Percentiles rank a stretch among this genome's conserved stretches.
Conservation (phyloP, 176 grass and related monocot genomes). For the Pharus latifolius region DNA sequence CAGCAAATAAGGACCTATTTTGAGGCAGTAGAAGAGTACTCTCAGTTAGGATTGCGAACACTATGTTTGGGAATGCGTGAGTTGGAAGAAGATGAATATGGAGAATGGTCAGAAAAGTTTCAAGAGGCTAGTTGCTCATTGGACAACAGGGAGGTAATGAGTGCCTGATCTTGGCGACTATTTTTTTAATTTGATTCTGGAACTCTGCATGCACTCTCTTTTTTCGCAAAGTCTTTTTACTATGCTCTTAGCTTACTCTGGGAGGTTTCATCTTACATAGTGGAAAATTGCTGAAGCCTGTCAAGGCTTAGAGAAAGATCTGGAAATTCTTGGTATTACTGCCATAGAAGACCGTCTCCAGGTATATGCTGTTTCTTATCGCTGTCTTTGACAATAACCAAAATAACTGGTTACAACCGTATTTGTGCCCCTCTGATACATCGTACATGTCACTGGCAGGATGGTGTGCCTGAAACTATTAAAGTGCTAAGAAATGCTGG, state of each 20-base stretch:
- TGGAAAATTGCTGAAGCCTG: slow-evolving; percentile 60
- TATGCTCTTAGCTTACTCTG: not conserved
- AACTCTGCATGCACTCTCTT: not conserved
- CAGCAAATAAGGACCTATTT: slow-evolving; percentile 43
- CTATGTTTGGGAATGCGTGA: slow-evolving; percentile 80
- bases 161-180: not conserved
- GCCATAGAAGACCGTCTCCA: slow-evolving; percentile 91
- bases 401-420: not conserved
- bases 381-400: not conserved
- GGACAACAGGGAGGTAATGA: slow-evolving; percentile 63
- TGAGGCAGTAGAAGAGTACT: slow-evolving; percentile 90
- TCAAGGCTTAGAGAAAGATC: slow-evolving; percentile 63
- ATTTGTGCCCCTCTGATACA: slow-evolving; percentile 10
- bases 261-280: slow-evolving; percentile 27
- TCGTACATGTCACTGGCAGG: slow-evolving; percentile 34
- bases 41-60: slow-evolving; percentile 74
- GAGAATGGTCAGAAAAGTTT: slow-evolving; percentile 63
- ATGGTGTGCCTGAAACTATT: slow-evolving; percentile 94
- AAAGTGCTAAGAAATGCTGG: slow-evolving; percentile 75
- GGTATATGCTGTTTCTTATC: slow-evolving; percentile 32
- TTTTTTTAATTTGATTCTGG: not conserved
- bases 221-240: not conserved
- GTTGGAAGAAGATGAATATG: slow-evolving; percentile 72
- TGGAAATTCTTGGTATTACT: slow-evolving; percentile 86
- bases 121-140: slow-evolving; percentile 77